Evolutionary conservation across 2,329 filamentous ascomycete genomes (phyloP), one percentile per base, ranked within the genome.

Genomic region (Aspergillus aculeatus): DNA sequence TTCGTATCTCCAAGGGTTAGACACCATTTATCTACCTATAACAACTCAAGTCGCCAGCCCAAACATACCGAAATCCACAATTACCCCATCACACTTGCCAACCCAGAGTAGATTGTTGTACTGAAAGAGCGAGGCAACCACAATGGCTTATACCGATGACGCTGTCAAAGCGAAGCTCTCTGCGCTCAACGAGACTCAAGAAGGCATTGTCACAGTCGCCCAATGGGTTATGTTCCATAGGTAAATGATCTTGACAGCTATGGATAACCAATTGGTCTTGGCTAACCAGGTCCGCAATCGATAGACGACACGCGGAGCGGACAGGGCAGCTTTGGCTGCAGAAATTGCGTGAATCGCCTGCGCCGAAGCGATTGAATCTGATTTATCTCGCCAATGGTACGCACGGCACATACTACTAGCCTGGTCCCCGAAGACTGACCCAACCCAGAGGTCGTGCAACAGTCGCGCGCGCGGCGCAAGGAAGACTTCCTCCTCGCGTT

Each of bases 171-270:
- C 94, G 56, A 97, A 97, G 81, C 88, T 99, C 56, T 96, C 93
- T 32, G 91, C 92, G 47, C 85, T 99, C 63, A 97, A 96, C 77
- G 96, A 99, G 79, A 96, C 92, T 11, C 94, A 99, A 75, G 95
- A 99, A 75, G 96, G 92, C 78, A 98, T 99, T 72, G 87, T 96
- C 62, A 94, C 91, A 38, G 93, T 96, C 63, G 92, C 95, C 59
- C 94, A 98, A 87, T 99, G 96, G 96, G 95, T 99, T 63, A 96
- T 99, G 89, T 99, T 99, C 75, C 94, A 99, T 79, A 89, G 92
- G 92, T 96, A 87, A 67, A 66, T 19, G 14, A 16, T 44, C 38
- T 59, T 47, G 50, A 58, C 56, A 49, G 51, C 41, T 29, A 47
- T 38, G 44, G 58, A 55, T 63, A 75, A 49, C 49, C 54, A n/a